Percentiles rank a stretch among this genome's conserved stretches.
phyloP scores from a whole-genome alignment of 176 grass and related monocot species.

The Musa beccarii region DNA sequence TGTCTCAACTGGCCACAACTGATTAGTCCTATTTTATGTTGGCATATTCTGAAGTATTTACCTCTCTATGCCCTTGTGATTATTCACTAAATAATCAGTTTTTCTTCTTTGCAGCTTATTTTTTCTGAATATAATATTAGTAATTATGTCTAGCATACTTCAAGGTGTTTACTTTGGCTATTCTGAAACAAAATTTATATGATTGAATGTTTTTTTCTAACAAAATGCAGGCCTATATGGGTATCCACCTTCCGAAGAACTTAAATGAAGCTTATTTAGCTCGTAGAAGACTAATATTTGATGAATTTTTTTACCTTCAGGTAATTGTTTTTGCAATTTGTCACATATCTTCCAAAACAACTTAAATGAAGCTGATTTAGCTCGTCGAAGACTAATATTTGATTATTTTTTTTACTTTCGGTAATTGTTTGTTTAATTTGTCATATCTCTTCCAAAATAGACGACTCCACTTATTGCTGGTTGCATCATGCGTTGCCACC shows the following conservation, averaged over 20 bases:
- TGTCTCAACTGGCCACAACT: too few species aligned
- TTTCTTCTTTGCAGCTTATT: neutral
- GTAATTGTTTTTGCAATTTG: slow-evolving; percentile 24
- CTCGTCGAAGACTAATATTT: slow-evolving; percentile 86
- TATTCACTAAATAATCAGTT: neutral
- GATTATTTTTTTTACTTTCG: slow-evolving; percentile 95
- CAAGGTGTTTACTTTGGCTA: neutral
- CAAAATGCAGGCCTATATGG: slow-evolving; percentile 76
- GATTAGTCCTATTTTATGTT: too few species aligned
- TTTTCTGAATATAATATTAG: neutral
- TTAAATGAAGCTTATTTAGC: slow-evolving; percentile 84
- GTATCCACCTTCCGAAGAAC: slow-evolving; percentile 72
- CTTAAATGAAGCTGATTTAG: slow-evolving; percentile 83
- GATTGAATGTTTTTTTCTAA: neutral
- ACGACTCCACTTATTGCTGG: too few species aligned
- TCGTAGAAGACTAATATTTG: slow-evolving; percentile 91
- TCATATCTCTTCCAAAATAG: neutral
- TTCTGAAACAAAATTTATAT: neutral
- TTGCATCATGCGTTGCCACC: too few species aligned
- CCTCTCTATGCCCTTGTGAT: neutral
- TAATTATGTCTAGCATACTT: slow-evolving; percentile 11
- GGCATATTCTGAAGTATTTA: neutral
- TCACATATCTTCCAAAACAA: slow-evolving; percentile 31
- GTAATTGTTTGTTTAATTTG: slow-evolving; percentile 22
- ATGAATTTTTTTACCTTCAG: slow-evolving; percentile 99